Base-by-base conservation (phyloP, 2,329 filamentous ascomycete genomes). In the Epichloe hybrida region DNA sequence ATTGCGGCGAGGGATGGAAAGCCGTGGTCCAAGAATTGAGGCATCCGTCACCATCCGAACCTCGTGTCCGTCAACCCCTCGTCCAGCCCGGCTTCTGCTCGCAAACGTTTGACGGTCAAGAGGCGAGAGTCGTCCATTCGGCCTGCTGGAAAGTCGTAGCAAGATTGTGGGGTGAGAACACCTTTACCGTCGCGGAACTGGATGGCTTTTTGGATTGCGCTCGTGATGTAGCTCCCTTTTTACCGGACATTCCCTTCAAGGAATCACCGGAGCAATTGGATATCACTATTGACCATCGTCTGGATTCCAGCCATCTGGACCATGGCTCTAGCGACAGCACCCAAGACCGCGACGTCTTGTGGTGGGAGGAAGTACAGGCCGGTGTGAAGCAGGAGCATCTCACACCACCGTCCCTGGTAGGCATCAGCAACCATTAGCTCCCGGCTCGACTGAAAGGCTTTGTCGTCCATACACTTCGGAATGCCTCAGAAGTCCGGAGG, bases 171-270 rank as follows among this genome's bases (percentile, higher is more conserved):
- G 50, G 50, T 23, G 23, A 21, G 12, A 21, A 20, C 1, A 27
- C 31, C 15, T 52, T 53, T 34, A 53, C 50, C n/a, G 21, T 23
- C 4, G 52, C 52, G n/a, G 52, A 53, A 42, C 50, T 53, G 21
- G 47, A 53, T 8, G 43, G 50, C 39, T 53, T 53, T 43, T 9
- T 53, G n/a, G 52, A 52, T 43, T 50, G 50, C 38, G 50, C 50
- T 13, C 52, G 50, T 23, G 35, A 50, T 36, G 46, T 46, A 11
- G 27, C 38, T 5, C 52, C 50, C 9, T 53, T 53, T 27, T 23
- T 53, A 34, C 52, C 52, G 5, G 43, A 37, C 13, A 53, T 53
- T 3, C 35, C 38, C 27, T 53, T 53, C 47, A 41, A 49, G 20
- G 52, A 53, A 27, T 36, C 52, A 3, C 52, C 52, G 5, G 52